Percentiles rank a stretch among this genome's conserved stretches.
Conservation (phyloP, 2,329 filamentous ascomycete genomes). For the Dothideomycetidae sp. region DNA sequence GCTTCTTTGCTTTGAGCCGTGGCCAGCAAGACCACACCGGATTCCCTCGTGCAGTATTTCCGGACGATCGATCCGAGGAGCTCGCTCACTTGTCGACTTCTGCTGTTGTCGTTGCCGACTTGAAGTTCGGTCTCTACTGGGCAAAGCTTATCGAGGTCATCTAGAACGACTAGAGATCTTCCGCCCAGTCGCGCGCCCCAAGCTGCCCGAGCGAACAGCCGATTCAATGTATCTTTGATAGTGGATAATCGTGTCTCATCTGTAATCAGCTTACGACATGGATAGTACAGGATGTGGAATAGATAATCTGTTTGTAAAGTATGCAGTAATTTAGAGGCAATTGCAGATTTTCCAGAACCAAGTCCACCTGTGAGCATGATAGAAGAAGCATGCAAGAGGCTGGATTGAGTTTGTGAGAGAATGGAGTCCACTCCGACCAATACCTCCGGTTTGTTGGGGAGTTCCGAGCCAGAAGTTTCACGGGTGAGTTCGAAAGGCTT, state of each 20-base stretch:
- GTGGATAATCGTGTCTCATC: conserved; percentile 81
- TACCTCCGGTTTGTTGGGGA: conserved; percentile 40
- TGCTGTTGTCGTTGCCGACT: conserved; percentile 81
- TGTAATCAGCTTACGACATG: conserved; percentile 73
- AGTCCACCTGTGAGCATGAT: conserved; percentile 79
- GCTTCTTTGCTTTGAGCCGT: conserved; percentile 90
- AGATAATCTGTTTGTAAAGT: conserved; percentile 56
- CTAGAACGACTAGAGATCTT: conserved; percentile 68
- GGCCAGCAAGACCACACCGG: conserved; percentile 71
- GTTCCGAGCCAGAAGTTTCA: conserved; percentile 40
- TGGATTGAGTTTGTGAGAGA: conserved; percentile 56
- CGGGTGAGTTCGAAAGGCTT: conserved; percentile 42
- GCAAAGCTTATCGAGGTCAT: conserved; percentile 86
- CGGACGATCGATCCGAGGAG: conserved; percentile 67
- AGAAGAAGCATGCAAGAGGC: conserved; percentile 74
- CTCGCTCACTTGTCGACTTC: conserved; percentile 86
- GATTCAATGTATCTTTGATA: conserved; percentile 75
- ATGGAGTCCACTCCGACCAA: conserved; percentile 77
- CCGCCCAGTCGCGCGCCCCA: conserved; percentile 86
- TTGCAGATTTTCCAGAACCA: conserved; percentile 76
- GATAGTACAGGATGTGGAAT: conserved; percentile 73
- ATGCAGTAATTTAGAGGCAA: conserved; percentile 63
- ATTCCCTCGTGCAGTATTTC: conserved; percentile 68
- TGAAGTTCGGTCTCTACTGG: conserved; percentile 89
- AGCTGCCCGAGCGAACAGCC: conserved; percentile 74